Evolutionary conservation across 176 grass and related monocot species (phyloP).

Genomic region (Luzula sylvatica): DNA sequence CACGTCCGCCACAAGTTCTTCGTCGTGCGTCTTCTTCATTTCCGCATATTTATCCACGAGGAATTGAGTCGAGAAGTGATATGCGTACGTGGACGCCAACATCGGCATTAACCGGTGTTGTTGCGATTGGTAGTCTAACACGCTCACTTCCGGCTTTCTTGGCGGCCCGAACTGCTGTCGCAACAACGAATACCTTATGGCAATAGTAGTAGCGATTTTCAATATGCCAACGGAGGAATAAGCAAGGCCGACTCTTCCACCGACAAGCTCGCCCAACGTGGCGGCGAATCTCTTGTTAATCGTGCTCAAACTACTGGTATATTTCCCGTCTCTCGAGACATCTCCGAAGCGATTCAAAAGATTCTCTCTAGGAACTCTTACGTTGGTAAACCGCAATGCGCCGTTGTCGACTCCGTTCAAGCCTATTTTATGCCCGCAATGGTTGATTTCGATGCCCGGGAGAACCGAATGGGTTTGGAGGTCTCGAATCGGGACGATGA

Average conservation of each 20-base stretch:
- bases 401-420: slow-evolving; percentile 98
- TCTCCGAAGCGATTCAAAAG: slow-evolving; percentile 96
- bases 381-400: slow-evolving; percentile 60
- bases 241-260: slow-evolving; percentile 73
- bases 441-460: slow-evolving; percentile 87
- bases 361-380: slow-evolving; percentile 89
- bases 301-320: slow-evolving; percentile 78
- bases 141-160: slow-evolving; percentile 71
- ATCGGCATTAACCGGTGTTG: slow-evolving; percentile 96
- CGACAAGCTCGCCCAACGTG: slow-evolving; percentile 89
- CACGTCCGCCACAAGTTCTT: slow-evolving; percentile 65
- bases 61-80: slow-evolving; percentile 64
- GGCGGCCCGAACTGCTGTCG: slow-evolving; percentile 96
- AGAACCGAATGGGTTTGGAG: slow-evolving; percentile 67
- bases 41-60: slow-evolving; percentile 78
- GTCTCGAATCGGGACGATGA: slow-evolving; percentile 82
- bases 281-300: slow-evolving; percentile 95
- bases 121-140: slow-evolving; percentile 94
- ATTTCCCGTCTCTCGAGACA: slow-evolving; percentile 81
- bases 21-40: slow-evolving; percentile 76
- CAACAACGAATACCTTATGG: slow-evolving; percentile 72
- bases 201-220: slow-evolving; percentile 81
- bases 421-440: slow-evolving; percentile 97
- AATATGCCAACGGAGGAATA: slow-evolving; percentile 74
- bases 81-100: slow-evolving; percentile 84